Conservation (phyloP, 2,329 filamentous ascomycete species). For the Fusarium pseudoanthophilum region DNA sequence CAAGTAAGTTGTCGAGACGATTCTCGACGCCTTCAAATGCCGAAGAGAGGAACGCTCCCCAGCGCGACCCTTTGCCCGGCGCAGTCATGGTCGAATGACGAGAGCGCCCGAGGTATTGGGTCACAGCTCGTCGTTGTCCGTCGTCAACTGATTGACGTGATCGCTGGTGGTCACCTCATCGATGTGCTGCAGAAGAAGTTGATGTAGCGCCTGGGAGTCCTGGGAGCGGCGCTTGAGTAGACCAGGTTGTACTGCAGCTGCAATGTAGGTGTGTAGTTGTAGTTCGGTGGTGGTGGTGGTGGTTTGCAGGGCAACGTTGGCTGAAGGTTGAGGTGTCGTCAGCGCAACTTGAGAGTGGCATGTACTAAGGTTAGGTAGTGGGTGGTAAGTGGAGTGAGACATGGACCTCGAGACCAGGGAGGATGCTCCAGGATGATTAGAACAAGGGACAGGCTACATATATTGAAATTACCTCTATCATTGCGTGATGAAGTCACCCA, state of each 20-base stretch:
- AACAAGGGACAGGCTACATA: not conserved
- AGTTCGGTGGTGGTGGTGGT: conserved; percentile 5
- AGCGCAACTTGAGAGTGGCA: conserved; percentile 24
- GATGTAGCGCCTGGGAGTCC: not conserved
- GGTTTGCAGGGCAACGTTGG: conserved; percentile 17
- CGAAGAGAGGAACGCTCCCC: conserved; percentile 85
- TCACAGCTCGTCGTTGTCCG: conserved; percentile 17
- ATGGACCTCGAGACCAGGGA: not conserved
- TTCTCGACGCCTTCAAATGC: conserved; percentile 95
- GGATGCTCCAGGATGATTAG: not conserved
- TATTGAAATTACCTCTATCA: not conserved
- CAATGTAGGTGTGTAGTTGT: not conserved
- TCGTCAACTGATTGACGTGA: conserved; percentile 39
- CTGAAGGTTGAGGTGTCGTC: conserved; percentile 33
- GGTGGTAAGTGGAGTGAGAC: conserved; percentile 18
- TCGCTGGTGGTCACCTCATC: conserved; percentile 37
- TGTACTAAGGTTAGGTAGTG: conserved; percentile 17
- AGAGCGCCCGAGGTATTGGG: conserved; percentile 7
- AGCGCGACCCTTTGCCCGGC: conserved; percentile 67
- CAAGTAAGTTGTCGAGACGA: conserved; percentile 89
- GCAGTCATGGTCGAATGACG: conserved; percentile 58
- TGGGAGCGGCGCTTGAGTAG: not conserved
- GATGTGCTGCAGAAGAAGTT: conserved; percentile 3
- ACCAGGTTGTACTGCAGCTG: not conserved
- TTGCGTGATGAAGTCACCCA: not conserved